These are phyloP conservation scores for Vaccinium corymbosum DNA, from an alignment of 148 eudicot genomes.

Conservation along the genomic window DNA sequence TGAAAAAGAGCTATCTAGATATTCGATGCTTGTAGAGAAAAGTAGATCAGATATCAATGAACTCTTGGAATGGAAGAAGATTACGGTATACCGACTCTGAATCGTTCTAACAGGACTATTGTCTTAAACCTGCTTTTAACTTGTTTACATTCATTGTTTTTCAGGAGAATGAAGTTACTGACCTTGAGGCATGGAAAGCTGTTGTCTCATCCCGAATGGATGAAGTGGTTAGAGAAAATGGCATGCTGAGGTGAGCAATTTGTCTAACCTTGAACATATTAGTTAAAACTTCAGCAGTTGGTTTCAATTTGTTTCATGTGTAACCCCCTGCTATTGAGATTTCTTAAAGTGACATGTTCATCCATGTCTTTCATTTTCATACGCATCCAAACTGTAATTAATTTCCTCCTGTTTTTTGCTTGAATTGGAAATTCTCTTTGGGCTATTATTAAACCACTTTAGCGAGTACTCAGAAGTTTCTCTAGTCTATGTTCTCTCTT, in stretches of 20 bases:
- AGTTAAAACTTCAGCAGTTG: neutral
- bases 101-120: neutral
- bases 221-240: slow-evolving; percentile 52
- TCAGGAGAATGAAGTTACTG: slow-evolving; percentile 59
- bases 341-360: neutral
- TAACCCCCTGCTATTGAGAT: neutral
- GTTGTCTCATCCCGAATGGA: slow-evolving; percentile 57
- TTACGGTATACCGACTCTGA: slow-evolving; percentile 34
- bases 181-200: slow-evolving; percentile 60
- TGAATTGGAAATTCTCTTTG: neutral
- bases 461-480: neutral
- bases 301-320: slow-evolving; percentile 2
- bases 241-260: slow-evolving; percentile 52
- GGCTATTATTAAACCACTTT: neutral
- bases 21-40: slow-evolving; percentile 45
- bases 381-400: too few species aligned
- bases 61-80: slow-evolving; percentile 70
- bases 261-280: neutral
- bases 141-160: slow-evolving; percentile 8
- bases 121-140: neutral
- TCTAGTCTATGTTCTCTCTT: neutral
- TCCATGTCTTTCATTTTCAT: neutral
- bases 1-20: slow-evolving; percentile 50
- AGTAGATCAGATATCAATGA: slow-evolving; percentile 52
- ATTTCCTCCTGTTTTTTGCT: neutral